These are phyloP conservation scores for Centella asiatica DNA, from an alignment of 129 eudicot genomes.

Conservation along the genomic window DNA sequence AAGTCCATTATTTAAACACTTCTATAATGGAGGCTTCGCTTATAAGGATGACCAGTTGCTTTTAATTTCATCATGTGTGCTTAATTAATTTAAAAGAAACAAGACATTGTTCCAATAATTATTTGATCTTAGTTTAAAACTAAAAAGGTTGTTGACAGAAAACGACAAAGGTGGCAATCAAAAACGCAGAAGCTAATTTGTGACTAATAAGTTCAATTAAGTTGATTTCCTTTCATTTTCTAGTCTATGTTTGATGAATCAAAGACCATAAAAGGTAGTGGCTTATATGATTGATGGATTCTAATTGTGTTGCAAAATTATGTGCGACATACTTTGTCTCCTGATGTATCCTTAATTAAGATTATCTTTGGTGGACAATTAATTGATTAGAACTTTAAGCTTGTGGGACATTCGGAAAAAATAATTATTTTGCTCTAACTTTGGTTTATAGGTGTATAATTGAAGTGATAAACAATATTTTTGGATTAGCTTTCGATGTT, in stretches of 20 bases:
- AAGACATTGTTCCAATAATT: background rate
- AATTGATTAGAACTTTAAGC: background rate
- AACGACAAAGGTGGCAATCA: background rate
- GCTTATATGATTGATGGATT: background rate
- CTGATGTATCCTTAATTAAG: slow-evolving; percentile 4
- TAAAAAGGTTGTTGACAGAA: background rate
- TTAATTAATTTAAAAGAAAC: too few species aligned
- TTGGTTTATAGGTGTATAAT: background rate
- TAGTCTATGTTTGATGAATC: too few species aligned
- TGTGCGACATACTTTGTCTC: background rate
- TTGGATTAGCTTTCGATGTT: background rate
- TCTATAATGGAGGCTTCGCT: slow-evolving; percentile 3
- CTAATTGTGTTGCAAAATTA: slow-evolving; percentile 3
- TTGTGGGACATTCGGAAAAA: background rate
- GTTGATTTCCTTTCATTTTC: too few species aligned
- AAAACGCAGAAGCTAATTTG: too few species aligned
- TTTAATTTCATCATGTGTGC: background rate
- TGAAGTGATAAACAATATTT: background rate
- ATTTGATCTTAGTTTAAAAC: background rate
- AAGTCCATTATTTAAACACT: background rate
- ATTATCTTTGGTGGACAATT: background rate
- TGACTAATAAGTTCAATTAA: too few species aligned
- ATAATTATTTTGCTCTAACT: background rate
- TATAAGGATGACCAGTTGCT: background rate
- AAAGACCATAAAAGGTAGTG: background rate